Conservation (phyloP, 306 rosid genomes). For the Sicyos baderoa region DNA sequence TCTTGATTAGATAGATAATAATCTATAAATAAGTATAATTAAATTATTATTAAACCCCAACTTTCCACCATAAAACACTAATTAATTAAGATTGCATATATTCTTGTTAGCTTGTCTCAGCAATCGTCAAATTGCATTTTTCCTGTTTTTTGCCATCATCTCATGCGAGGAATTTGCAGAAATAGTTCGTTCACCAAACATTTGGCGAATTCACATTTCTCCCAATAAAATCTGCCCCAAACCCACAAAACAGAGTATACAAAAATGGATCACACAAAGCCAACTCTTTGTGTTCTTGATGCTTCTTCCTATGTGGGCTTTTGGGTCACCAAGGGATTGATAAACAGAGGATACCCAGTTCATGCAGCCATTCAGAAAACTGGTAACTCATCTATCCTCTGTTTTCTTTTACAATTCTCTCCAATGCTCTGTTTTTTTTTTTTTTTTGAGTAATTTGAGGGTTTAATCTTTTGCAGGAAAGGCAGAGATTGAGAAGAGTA, state of each 20-base stretch:
- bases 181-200: background rate
- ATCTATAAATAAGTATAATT: no score
- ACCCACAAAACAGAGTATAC: background rate
- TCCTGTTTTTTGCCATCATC: background rate
- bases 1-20: no score
- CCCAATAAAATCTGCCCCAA: conserved; percentile 1
- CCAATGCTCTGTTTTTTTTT: background rate
- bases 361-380: conserved; percentile 35
- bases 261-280: conserved; percentile 26
- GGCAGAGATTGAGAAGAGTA: conserved; percentile 28
- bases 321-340: conserved; percentile 36
- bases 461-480: conserved; percentile 25
- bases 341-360: conserved; percentile 34
- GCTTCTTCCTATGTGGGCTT: conserved; percentile 43
- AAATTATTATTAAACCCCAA: no score
- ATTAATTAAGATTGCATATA: no score
- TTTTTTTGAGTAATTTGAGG: background rate
- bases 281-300: conserved; percentile 36
- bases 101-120: background rate
- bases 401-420: background rate
- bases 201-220: background rate
- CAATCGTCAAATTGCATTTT: background rate
- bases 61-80: no score
- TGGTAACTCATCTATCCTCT: conserved; percentile 14
- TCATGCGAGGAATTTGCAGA: background rate